These are phyloP conservation scores for Anisodus tanguticus DNA, from an alignment of 257 asterid species.

Conservation along the genomic window DNA sequence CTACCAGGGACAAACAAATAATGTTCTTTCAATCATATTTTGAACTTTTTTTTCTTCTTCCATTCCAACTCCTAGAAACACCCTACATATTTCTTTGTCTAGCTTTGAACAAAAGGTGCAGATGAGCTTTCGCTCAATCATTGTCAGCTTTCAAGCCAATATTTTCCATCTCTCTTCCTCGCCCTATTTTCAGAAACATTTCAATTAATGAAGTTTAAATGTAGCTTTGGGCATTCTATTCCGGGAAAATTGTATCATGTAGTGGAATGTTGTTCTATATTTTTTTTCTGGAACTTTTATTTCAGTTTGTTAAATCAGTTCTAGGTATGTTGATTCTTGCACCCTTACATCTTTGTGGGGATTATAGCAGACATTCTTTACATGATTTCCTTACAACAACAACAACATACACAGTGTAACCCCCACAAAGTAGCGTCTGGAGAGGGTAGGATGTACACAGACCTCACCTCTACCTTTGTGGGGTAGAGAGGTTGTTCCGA, in stretches of 20 bases:
- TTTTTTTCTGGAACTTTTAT: neutral
- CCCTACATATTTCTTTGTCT: neutral
- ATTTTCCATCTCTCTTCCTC: neutral
- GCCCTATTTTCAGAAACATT: neutral
- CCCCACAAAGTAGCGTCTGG: too few relatives aligned
- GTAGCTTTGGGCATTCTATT: neutral
- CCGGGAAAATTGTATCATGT: neutral
- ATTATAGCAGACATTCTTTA: too few relatives aligned
- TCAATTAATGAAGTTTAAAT: neutral
- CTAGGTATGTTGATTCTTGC: too few relatives aligned
- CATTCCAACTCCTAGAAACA: neutral
- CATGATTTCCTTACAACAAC: too few relatives aligned
- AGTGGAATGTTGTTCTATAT: neutral
- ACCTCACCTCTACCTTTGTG: too few relatives aligned
- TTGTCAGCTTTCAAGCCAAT: neutral
- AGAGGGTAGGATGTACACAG: too few relatives aligned
- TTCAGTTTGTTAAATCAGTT: neutral
- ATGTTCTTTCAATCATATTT: neutral
- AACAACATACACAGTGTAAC: too few relatives aligned
- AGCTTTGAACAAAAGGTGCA: neutral
- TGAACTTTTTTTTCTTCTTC: neutral
- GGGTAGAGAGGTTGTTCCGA: too few relatives aligned
- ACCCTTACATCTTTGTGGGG: too few relatives aligned
- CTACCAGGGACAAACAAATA: neutral
- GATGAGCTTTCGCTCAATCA: neutral